A percentile compares a stretch with the other conserved stretches of the same genome.
phyloP scores from a whole-genome alignment of 805 yeast species.

The fission yeast (Schizosaccharomyces pombe) region DNA sequence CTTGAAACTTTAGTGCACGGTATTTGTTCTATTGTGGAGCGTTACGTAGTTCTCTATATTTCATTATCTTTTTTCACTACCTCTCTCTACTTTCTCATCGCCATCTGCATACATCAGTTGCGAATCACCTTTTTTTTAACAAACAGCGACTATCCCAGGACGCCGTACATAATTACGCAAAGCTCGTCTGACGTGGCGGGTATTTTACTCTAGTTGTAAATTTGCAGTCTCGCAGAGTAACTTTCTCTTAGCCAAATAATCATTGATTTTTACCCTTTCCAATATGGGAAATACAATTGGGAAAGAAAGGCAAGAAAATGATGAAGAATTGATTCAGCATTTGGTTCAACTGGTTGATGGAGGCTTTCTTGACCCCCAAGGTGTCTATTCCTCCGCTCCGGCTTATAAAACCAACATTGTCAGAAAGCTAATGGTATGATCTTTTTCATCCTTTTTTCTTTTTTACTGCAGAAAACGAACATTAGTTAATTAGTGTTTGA shows the following conservation, averaged over 20 bases:
- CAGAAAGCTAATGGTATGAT: slow-evolving; percentile 29
- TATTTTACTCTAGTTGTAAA: neutral
- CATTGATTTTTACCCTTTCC: neutral
- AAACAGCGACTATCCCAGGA: no score
- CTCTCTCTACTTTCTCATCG: no score
- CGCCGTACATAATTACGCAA: no score
- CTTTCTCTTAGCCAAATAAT: neutral
- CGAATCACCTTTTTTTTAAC: no score
- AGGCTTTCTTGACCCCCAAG: slow-evolving; percentile 78
- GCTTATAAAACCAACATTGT: slow-evolving; percentile 59
- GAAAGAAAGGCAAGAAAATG: slow-evolving; percentile 2
- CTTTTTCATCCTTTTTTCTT: no score
- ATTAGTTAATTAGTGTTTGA: no score
- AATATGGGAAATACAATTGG: slow-evolving; percentile 6
- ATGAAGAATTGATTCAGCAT: neutral
- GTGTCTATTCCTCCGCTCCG: slow-evolving; percentile 52
- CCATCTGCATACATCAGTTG: no score
- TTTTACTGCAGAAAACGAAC: no score
- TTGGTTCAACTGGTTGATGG: slow-evolving; percentile 45
- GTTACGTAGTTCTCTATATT: no score
- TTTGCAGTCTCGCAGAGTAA: neutral
- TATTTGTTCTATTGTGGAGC: no score
- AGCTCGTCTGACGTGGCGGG: neutral
- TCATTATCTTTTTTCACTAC: no score
- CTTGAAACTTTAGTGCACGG: no score